phyloP scores from a whole-genome alignment of 148 eudicot genomes.

The Vaccinium corymbosum region DNA sequence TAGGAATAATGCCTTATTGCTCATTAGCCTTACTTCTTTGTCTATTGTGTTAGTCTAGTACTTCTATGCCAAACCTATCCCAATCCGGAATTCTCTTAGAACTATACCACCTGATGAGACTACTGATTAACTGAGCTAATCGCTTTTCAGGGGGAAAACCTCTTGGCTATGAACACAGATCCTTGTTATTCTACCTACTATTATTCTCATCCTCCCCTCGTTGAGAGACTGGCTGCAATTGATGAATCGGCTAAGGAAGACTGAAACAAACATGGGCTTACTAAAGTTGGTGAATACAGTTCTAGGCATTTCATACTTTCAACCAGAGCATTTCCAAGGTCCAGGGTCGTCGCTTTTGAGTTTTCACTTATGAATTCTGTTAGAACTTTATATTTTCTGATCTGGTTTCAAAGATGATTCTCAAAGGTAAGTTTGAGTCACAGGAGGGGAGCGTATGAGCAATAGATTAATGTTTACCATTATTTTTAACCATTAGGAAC shows the following conservation, averaged over 20 bases:
- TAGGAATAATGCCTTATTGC: not conserved
- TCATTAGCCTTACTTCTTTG: not conserved
- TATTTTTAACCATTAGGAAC: not conserved
- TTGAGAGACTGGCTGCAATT: conserved; percentile 81
- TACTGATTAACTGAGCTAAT: conserved; percentile 9
- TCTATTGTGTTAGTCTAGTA: not conserved
- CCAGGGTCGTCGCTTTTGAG: not conserved
- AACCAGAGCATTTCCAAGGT: not conserved
- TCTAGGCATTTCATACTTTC: not conserved
- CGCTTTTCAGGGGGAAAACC: conserved; percentile 72
- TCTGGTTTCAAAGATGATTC: not conserved
- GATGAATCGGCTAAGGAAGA: conserved; percentile 61
- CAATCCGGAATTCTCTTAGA: not conserved
- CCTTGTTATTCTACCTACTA: conserved; percentile 98
- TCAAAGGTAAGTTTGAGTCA: not conserved
- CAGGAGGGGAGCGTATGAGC: not conserved
- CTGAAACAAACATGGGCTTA: conserved; percentile 20
- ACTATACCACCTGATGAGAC: not conserved
- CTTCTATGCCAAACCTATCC: not conserved
- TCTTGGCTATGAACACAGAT: conserved; percentile 96
- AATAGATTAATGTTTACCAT: not conserved
- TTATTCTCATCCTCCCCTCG: conserved; percentile 94
- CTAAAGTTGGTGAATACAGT: not conserved
- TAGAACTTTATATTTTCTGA: conserved; percentile 1
- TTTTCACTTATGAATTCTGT: not conserved